A percentile compares a stretch with the other conserved stretches of the same genome.
Conservation (phyloP, 2,329 filamentous ascomycete genomes). For the Alternaria solani region DNA sequence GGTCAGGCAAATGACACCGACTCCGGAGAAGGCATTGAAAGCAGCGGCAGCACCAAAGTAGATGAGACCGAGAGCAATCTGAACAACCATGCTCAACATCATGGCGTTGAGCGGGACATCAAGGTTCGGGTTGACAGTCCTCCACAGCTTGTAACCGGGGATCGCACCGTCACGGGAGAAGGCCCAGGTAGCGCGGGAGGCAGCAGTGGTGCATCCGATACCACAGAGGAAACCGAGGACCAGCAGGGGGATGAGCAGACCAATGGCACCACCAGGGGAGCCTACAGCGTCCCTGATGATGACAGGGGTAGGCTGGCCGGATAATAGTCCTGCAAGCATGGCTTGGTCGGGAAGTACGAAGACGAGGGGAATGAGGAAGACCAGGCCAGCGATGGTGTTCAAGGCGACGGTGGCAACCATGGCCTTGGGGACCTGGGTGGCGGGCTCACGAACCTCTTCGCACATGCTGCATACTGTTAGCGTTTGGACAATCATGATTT, state of each 20-base stretch:
- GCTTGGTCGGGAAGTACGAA: conserved; percentile 73
- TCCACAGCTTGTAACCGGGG: conserved; percentile 68
- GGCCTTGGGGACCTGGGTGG: conserved; percentile 74
- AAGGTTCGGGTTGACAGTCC: conserved; percentile 66
- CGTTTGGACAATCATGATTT: conserved; percentile 19
- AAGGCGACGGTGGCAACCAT: conserved; percentile 73
- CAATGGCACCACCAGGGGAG: conserved; percentile 67
- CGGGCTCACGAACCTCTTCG: conserved; percentile 73
- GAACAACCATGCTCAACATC: conserved; percentile 73
- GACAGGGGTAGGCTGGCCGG: conserved; percentile 69
- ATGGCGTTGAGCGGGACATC: conserved; percentile 75
- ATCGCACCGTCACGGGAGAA: conserved; percentile 76
- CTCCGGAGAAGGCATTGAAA: conserved; percentile 76
- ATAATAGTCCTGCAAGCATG: conserved; percentile 61
- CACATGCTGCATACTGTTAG: conserved; percentile 67
- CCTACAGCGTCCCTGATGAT: conserved; percentile 71
- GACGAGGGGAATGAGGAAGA: conserved; percentile 73
- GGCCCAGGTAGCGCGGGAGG: conserved; percentile 73
- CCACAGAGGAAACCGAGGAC: conserved; percentile 73
- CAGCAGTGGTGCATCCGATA: conserved; percentile 73
- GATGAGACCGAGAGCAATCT: conserved; percentile 70
- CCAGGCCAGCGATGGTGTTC: conserved; percentile 71
- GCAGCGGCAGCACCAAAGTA: conserved; percentile 74
- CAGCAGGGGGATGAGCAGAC: conserved; percentile 69
- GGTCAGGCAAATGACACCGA: conserved; percentile 74